Evolutionary conservation across 345 rosid genomes (phyloP).

Genomic region (Stellera chamaejasme): DNA sequence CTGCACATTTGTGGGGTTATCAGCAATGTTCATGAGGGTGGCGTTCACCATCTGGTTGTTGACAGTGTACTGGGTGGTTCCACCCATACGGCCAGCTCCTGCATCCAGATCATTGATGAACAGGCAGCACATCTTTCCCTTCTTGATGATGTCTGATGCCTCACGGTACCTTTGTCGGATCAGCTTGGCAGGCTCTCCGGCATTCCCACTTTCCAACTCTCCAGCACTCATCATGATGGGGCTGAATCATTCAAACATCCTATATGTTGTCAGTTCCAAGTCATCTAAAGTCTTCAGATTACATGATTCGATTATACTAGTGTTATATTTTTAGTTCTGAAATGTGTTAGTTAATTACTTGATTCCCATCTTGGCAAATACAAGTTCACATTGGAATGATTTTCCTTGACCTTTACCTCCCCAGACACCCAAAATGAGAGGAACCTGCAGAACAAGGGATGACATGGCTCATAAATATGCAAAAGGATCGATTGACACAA

Average conservation of each 20-base stretch:
- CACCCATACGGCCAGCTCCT: slow-evolving; percentile 93
- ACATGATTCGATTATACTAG: no score
- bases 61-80: slow-evolving; percentile 94
- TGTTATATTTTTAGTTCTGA: no score
- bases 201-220: slow-evolving; percentile 97
- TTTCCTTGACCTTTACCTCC: slow-evolving; percentile 99
- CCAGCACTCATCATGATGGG: slow-evolving; percentile 99
- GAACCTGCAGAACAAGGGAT: slow-evolving; percentile 38
- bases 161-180: slow-evolving; percentile 98
- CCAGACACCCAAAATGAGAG: slow-evolving; percentile 96
- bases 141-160: slow-evolving; percentile 88
- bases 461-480: neutral
- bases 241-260: slow-evolving; percentile 28
- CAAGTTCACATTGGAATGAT: slow-evolving; percentile 98
- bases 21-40: slow-evolving; percentile 99
- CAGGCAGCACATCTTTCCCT: slow-evolving; percentile 92
- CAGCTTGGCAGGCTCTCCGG: slow-evolving; percentile 93
- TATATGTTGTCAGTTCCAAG: neutral
- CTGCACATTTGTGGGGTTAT: slow-evolving; percentile 85
- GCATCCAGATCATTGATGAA: slow-evolving; percentile 99
- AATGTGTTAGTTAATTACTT: slow-evolving; percentile 27
- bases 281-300: no score
- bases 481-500: neutral
- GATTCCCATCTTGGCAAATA: slow-evolving; percentile 97
- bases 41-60: slow-evolving; percentile 99